These are phyloP conservation scores for Sporothrix euskadiensis DNA, from an alignment of 2,329 filamentous ascomycete species.

Conservation along the genomic window DNA sequence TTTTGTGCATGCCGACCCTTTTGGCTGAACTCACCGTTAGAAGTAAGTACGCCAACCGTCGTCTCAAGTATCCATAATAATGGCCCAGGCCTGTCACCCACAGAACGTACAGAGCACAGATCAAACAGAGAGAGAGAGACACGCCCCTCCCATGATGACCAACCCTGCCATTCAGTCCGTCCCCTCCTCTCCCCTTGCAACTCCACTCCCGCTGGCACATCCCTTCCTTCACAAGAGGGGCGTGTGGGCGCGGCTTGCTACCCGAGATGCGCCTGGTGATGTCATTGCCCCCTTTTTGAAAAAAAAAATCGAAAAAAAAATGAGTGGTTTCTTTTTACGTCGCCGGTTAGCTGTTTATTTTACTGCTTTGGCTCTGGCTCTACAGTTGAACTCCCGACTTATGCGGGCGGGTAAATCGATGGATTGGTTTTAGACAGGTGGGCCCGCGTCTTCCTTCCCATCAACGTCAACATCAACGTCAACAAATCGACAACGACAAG, in stretches of 20 bases:
- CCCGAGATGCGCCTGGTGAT: not conserved
- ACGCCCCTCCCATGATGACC: not conserved
- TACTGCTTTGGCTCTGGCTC: not conserved
- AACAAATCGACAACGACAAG: not conserved
- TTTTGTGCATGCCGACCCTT: not conserved
- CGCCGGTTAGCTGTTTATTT: not conserved
- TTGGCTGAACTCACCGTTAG: not conserved
- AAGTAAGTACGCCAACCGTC: too few relatives aligned
- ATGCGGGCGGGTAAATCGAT: not conserved
- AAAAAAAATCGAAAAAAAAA: too few relatives aligned
- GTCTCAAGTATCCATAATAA: too few relatives aligned
- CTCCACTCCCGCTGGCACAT: not conserved
- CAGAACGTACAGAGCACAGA: not conserved
- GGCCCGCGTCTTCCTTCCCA: not conserved
- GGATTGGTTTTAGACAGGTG: not conserved
- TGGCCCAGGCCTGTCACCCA: not conserved
- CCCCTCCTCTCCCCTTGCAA: not conserved
- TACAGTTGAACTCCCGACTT: not conserved
- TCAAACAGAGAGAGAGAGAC: not conserved
- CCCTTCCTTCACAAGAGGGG: not conserved
- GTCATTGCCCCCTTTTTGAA: not conserved
- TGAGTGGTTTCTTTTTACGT: not conserved
- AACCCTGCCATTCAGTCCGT: not conserved
- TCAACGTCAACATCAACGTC: not conserved
- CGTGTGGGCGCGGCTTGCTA: slow-evolving; percentile 7